phyloP scores from a whole-genome alignment of 805 yeast species.

The Lachancea meyersii region DNA sequence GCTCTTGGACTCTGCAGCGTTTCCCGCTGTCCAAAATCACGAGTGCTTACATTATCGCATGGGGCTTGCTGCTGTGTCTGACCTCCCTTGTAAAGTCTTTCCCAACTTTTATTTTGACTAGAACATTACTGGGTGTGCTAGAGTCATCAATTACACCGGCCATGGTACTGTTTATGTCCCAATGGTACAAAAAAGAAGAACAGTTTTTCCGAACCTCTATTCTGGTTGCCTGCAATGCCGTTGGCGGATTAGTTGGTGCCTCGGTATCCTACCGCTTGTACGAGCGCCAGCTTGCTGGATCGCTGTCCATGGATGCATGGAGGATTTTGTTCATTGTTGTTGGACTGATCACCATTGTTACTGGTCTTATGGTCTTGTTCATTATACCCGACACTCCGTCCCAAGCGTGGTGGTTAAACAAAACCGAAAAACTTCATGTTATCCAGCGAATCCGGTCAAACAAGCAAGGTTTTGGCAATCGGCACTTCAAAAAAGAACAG shows the following conservation, averaged over 20 bases:
- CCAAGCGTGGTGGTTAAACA: constrained; percentile 42
- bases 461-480: constrained; percentile 55
- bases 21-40: not conserved
- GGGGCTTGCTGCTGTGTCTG: constrained; percentile 48
- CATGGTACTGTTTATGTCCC: constrained; percentile 48
- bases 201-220: constrained; percentile 40
- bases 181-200: constrained; percentile 49
- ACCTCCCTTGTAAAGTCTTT: constrained; percentile 41
- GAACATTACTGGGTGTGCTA: constrained; percentile 46
- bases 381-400: constrained; percentile 55
- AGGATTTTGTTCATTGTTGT: constrained; percentile 50
- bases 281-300: constrained; percentile 36
- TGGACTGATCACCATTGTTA: constrained; percentile 50
- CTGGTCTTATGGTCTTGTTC: constrained; percentile 42
- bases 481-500: constrained; percentile 48
- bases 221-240: constrained; percentile 41
- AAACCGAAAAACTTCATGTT: constrained; percentile 40
- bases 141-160: constrained; percentile 56
- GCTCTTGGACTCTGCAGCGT: constrained; percentile 28
- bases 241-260: constrained; percentile 49
- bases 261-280: constrained; percentile 38
- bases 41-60: constrained; percentile 27
- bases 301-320: constrained; percentile 49
- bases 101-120: constrained; percentile 40
- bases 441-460: constrained; percentile 50